Base-by-base conservation (phyloP, 495 filamentous ascomycete genomes). In the Aspergillus nidulans region DNA sequence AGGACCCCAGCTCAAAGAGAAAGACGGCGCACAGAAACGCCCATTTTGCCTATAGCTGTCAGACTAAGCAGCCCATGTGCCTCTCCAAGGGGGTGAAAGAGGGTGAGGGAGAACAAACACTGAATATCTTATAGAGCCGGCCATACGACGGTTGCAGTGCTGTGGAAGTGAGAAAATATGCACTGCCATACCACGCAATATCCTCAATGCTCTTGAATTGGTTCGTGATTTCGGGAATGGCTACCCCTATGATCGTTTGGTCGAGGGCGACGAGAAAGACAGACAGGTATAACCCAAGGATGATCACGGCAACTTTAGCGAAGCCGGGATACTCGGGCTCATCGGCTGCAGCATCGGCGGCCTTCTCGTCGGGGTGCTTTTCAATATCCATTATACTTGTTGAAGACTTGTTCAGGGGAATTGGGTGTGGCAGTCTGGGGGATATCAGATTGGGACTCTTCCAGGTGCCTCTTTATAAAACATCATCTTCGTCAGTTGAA, bases 1-100 rank as follows among this genome's bases (percentile, higher is more conserved):
- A 62, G 21, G 80, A 85, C 20, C 88, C 88, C 26, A 89, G 40
- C 57, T 90, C 88, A 64, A 92, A 91, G 53, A 92, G 62, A 52
- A 67, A 61, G 54, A 90, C 80, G 53, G 83, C 81, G 24, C 63
- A 57, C 1, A 90, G 71, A 67, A 82, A 90, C 13, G 23, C 40
- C 51, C 51, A 55, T 51, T 84, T 80, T 19, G 74, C 59, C 57
- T 74, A 16, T 2, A 12, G 15, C 30, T 10, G 30, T 34, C 9
- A 34, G 30, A 34, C 30, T 12, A 34, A 3, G 30, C 3, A 2
- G 9, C 30, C n/a, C n/a, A n/a, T n/a, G n/a, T 34, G 2, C 9
- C 30, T 34, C 30, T 2, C 26, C 26, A 9, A 5, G 9, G 42
- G 18, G 0, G 15, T 0, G 38, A 28, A 8, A 36, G 41, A 20